Percentiles rank a stretch among this genome's conserved stretches.
These are phyloP conservation scores for Saccharata proteae DNA, from an alignment of 2,329 filamentous ascomycete genomes.

Conservation along the genomic window DNA sequence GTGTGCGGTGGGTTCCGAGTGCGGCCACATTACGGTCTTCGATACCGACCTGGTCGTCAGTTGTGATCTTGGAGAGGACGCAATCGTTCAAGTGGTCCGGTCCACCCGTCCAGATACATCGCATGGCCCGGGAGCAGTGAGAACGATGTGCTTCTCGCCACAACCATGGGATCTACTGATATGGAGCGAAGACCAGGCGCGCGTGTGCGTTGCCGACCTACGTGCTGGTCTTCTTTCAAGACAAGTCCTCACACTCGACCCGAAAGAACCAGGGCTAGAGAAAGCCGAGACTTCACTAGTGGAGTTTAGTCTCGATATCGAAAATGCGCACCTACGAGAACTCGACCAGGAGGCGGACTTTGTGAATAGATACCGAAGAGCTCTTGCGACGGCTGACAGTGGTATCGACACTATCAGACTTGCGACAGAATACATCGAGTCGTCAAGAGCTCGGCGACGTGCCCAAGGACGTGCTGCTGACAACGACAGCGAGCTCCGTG, in stretches of 20 bases:
- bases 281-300: slow-evolving; percentile 35
- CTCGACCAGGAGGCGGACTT: slow-evolving; percentile 34
- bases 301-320: too few relatives aligned
- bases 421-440: slow-evolving; percentile 20
- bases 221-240: slow-evolving; percentile 53
- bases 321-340: slow-evolving; percentile 41
- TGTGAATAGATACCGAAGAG: slow-evolving; percentile 30
- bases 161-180: slow-evolving; percentile 82
- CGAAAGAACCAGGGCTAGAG: slow-evolving; percentile 43
- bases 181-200: slow-evolving; percentile 82
- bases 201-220: slow-evolving; percentile 62
- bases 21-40: slow-evolving; percentile 67
- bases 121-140: slow-evolving; percentile 61
- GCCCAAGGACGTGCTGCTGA: slow-evolving; percentile 21
- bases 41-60: slow-evolving; percentile 39
- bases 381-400: slow-evolving; percentile 24
- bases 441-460: slow-evolving; percentile 13
- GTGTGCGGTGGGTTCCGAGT: slow-evolving; percentile 67
- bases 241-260: slow-evolving; percentile 56
- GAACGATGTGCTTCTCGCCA: slow-evolving; percentile 86
- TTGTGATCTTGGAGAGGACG: slow-evolving; percentile 38
- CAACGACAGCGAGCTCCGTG: slow-evolving; percentile 32
- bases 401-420: slow-evolving; percentile 23
- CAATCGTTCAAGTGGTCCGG: slow-evolving; percentile 62
- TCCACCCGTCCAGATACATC: slow-evolving; percentile 58